Evolutionary conservation across 148 eudicot genomes (phyloP).

Genomic region (Persicaria maculosa): DNA sequence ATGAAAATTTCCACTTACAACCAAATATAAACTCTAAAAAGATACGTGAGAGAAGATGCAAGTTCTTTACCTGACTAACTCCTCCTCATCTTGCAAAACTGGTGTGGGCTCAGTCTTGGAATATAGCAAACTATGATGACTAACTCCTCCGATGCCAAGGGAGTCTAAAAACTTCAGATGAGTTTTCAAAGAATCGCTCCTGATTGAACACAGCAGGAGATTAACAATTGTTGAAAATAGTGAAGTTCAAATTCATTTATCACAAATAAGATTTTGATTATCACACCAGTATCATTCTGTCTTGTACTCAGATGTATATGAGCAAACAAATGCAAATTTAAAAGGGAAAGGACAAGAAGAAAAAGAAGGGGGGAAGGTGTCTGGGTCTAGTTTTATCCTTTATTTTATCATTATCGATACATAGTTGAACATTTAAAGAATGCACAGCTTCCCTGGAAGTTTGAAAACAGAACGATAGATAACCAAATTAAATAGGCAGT

Average conservation of each 20-base stretch:
- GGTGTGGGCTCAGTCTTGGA: slow-evolving; percentile 81
- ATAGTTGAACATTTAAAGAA: not conserved
- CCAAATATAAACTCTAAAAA: not conserved
- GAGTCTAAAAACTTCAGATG: slow-evolving; percentile 75
- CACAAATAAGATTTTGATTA: not conserved
- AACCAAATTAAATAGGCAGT: not conserved
- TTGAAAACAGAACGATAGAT: not conserved
- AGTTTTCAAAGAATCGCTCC: slow-evolving; percentile 57
- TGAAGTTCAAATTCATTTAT: not conserved
- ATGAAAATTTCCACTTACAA: not conserved
- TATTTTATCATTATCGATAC: not conserved
- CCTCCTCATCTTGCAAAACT: slow-evolving; percentile 49
- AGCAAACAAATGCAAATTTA: not conserved
- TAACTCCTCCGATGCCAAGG: slow-evolving; percentile 87
- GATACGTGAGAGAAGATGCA: not conserved
- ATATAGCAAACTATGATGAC: slow-evolving; percentile 91
- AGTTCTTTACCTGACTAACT: slow-evolving; percentile 38
- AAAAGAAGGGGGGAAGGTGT: not conserved
- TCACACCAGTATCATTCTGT: not conserved
- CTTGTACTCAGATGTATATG: not conserved
- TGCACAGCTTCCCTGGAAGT: not conserved
- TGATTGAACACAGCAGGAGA: slow-evolving; percentile 13
- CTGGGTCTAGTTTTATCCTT: slow-evolving; percentile 1
- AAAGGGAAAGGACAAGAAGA: too few species aligned
- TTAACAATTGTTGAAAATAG: not conserved